Conservation (phyloP, 768 basidiomycete genomes). For the Rhodotorula diobovata region DNA sequence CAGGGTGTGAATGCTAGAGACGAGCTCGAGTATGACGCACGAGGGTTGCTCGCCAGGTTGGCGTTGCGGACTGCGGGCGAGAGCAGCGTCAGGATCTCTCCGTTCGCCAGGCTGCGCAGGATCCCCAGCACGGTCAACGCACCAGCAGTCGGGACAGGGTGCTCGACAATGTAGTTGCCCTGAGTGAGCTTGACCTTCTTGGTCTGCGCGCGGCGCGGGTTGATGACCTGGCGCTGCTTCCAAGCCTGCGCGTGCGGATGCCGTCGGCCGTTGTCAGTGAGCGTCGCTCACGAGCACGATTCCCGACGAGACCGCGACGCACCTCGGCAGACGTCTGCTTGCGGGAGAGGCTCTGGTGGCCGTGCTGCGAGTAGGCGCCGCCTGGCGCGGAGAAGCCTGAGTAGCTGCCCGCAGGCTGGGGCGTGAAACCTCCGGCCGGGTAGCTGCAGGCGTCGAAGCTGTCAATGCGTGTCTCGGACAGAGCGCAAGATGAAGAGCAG, state of each 20-base stretch:
- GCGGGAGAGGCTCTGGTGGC: slow-evolving; percentile 1
- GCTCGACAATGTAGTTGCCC: slow-evolving; percentile 44
- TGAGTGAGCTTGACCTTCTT: slow-evolving; percentile 88
- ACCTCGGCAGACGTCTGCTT: slow-evolving; percentile 36
- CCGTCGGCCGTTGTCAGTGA: too few species aligned
- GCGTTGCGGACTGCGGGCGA: slow-evolving; percentile 29
- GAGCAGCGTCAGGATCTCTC: neutral
- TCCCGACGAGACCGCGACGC: neutral
- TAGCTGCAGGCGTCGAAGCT: neutral
- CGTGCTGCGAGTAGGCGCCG: slow-evolving; percentile 5
- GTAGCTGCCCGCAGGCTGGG: slow-evolving; percentile 17
- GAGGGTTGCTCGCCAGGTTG: slow-evolving; percentile 35
- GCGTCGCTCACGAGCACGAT: too few species aligned
- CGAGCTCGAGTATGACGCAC: neutral
- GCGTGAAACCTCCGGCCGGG: slow-evolving; percentile 10
- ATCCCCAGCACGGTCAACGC: neutral
- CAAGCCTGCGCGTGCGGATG: slow-evolving; percentile 30
- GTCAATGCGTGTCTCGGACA: neutral
- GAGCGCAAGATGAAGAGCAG: too few species aligned
- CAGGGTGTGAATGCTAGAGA: too few species aligned
- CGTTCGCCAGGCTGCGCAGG: neutral
- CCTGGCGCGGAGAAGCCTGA: slow-evolving; percentile 1
- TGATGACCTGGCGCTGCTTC: slow-evolving; percentile 39
- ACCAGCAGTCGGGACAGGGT: slow-evolving; percentile 40
- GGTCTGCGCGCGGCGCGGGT: slow-evolving; percentile 51